These are phyloP conservation scores for Eutrema salsugineum DNA, from an alignment of 441 rosid genomes.

Conservation along the genomic window DNA sequence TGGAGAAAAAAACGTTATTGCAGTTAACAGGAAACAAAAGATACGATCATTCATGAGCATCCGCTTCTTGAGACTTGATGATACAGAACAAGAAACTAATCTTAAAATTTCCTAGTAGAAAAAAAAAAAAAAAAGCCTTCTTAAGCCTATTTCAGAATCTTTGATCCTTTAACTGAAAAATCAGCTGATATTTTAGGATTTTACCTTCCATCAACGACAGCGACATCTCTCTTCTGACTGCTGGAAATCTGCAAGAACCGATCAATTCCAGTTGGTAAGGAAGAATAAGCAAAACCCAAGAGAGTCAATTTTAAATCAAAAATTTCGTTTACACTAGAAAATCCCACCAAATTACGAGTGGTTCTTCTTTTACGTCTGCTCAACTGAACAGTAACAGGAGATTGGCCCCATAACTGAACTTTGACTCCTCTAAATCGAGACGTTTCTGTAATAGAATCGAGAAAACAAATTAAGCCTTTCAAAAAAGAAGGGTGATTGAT, in stretches of 20 bases:
- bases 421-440: slow-evolving; percentile 26
- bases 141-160: too few species aligned
- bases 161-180: not conserved
- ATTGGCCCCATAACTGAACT: slow-evolving; percentile 29
- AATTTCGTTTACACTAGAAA: not conserved
- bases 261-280: not conserved
- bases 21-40: not conserved
- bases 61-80: not conserved
- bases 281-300: not conserved
- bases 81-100: not conserved
- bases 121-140: too few species aligned
- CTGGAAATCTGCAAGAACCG: slow-evolving; percentile 40
- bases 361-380: slow-evolving; percentile 8
- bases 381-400: slow-evolving; percentile 27
- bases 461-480: not conserved
- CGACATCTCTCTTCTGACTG: slow-evolving; percentile 50
- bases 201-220: slow-evolving; percentile 64
- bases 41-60: not conserved
- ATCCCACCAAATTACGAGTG: slow-evolving; percentile 26
- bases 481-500: not conserved
- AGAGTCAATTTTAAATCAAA: slow-evolving; percentile 36
- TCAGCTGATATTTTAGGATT: not conserved
- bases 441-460: slow-evolving; percentile 35
- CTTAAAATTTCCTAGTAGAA: not conserved
- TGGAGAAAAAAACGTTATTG: too few species aligned